Percentiles rank a stretch among this genome's conserved stretches.
Evolutionary conservation across 108 stramenopile species (phyloP).

Genomic region (Pseudonitzschia delicatissima): DNA sequence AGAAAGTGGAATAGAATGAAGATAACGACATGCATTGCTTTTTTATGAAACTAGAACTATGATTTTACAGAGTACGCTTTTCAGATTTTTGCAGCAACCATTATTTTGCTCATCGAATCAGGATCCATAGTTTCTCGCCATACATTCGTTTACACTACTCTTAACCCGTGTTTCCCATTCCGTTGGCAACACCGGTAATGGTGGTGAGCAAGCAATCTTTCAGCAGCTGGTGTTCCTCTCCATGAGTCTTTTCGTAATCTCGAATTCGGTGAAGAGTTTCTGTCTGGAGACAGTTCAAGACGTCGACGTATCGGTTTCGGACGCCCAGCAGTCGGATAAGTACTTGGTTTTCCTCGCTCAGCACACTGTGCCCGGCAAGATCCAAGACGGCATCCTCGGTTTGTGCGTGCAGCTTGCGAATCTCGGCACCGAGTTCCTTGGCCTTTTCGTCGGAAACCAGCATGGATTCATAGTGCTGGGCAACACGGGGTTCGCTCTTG

Average conservation of each 20-base stretch:
- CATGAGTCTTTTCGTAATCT: slow-evolving; percentile 42
- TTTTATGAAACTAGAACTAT: too few species aligned
- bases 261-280: slow-evolving; percentile 90
- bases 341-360: slow-evolving; percentile 73
- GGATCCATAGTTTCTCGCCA: background rate
- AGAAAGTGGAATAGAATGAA: too few species aligned
- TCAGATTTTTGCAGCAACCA: too few species aligned
- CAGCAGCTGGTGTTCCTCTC: slow-evolving; percentile 72
- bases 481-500: slow-evolving; percentile 90
- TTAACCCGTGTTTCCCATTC: slow-evolving; percentile 90
- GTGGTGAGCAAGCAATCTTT: slow-evolving; percentile 92
- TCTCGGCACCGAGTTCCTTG: slow-evolving; percentile 64
- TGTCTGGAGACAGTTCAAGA: slow-evolving; percentile 92
- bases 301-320: slow-evolving; percentile 94
- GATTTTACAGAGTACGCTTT: too few species aligned
- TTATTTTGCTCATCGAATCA: background rate
- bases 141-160: background rate
- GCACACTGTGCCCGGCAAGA: slow-evolving; percentile 67
- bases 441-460: slow-evolving; percentile 78
- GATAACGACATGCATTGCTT: too few species aligned
- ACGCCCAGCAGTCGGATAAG: slow-evolving; percentile 78
- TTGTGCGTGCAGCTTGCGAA: slow-evolving; percentile 64
- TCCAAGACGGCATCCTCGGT: slow-evolving; percentile 77
- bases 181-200: slow-evolving; percentile 95
- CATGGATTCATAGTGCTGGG: slow-evolving; percentile 85